Evolutionary conservation across 208 protist species (phyloP).

Genomic region (Wallacemonas rigidus): DNA sequence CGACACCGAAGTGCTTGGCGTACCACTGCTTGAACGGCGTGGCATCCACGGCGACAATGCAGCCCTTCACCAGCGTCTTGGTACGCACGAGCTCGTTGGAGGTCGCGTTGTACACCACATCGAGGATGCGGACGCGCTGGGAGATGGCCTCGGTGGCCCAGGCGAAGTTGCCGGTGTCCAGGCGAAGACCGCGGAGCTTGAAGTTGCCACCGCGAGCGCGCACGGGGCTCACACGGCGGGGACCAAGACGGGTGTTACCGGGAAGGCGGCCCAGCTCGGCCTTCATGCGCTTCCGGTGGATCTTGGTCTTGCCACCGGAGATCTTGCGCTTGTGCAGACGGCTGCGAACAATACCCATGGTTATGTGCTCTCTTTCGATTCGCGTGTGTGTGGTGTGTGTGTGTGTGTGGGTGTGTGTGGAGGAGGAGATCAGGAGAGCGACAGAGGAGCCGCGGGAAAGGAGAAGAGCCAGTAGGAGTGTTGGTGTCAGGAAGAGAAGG

Average conservation of each 20-base stretch:
- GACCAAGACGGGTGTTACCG: conserved; percentile 96
- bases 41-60: conserved; percentile 97
- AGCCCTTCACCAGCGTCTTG: conserved; percentile 99
- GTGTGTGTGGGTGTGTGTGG: conserved; percentile 13
- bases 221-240: conserved; percentile 93
- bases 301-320: conserved; percentile 96
- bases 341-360: conserved; percentile 97
- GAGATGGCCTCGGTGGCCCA: conserved; percentile 94
- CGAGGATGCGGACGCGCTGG: conserved; percentile 95
- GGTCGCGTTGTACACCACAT: conserved; percentile 99
- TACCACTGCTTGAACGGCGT: conserved; percentile 99
- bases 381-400: conserved; percentile 15
- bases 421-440: not conserved
- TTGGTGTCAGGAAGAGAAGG: not conserved
- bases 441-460: conserved; percentile 4
- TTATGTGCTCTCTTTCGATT: conserved; percentile 30
- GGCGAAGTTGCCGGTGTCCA: conserved; percentile 98
- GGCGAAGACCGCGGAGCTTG: conserved; percentile 98
- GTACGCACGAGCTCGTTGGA: conserved; percentile 99
- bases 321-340: conserved; percentile 98
- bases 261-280: conserved; percentile 97
- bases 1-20: conserved; percentile 97
- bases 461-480: not conserved
- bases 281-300: conserved; percentile 95
- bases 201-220: conserved; percentile 97